These are phyloP conservation scores for Cryptococcus sp. DNA, from an alignment of 1,284 basidiomycete genomes.

Conservation along the genomic window DNA sequence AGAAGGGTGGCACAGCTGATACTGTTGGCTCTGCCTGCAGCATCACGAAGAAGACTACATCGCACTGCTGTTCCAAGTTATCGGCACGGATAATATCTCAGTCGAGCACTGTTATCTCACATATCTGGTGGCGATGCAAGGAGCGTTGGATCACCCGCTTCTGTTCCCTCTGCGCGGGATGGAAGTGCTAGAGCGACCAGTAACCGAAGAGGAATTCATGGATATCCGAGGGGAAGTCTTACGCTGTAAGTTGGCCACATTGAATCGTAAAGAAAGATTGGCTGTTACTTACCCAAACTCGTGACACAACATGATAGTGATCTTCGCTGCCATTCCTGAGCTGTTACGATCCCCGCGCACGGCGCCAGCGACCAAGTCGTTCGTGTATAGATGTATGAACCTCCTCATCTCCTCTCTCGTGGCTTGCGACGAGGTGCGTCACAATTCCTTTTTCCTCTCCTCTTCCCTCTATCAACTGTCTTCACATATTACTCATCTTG, in stretches of 20 bases:
- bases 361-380: slow-evolving; percentile 33
- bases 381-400: slow-evolving; percentile 48
- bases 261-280: not conserved
- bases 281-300: not conserved
- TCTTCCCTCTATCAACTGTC: not conserved
- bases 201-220: slow-evolving; percentile 31
- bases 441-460: not conserved
- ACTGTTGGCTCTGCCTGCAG: slow-evolving; percentile 47
- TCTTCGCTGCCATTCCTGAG: slow-evolving; percentile 31
- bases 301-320: slow-evolving; percentile 12
- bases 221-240: slow-evolving; percentile 26
- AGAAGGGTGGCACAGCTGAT: not conserved
- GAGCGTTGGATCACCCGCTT: slow-evolving; percentile 32
- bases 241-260: slow-evolving; percentile 20
- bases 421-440: slow-evolving; percentile 34
- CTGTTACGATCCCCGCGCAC: slow-evolving; percentile 28
- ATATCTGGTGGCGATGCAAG: slow-evolving; percentile 38
- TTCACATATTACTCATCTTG: not conserved
- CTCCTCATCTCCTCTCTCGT: slow-evolving; percentile 39
- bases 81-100: slow-evolving; percentile 59
- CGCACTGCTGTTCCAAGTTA: slow-evolving; percentile 61
- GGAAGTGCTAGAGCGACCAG: slow-evolving; percentile 6
- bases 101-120: slow-evolving; percentile 66
- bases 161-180: slow-evolving; percentile 23
- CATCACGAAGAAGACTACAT: slow-evolving; percentile 61